Evolutionary conservation across 768 basidiomycete genomes (phyloP).

Genomic region (Amanita phalloides): DNA sequence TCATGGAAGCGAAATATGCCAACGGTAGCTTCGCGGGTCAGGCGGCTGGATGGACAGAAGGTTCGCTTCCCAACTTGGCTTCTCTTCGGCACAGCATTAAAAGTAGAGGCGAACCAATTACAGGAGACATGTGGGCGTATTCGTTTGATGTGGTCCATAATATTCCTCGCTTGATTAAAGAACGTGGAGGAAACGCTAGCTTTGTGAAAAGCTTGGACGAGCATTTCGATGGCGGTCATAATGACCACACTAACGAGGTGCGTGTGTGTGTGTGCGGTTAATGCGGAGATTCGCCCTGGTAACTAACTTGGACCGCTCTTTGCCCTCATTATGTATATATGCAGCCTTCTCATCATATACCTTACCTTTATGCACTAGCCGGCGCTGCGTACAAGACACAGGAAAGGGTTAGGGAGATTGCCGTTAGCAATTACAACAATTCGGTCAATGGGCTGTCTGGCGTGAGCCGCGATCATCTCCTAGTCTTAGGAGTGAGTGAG

Average conservation of each 20-base stretch:
- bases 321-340: background rate
- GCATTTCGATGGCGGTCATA: conserved; percentile 52
- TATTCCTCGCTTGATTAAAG: conserved; percentile 46
- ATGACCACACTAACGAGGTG: conserved; percentile 77
- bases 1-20: conserved; percentile 72
- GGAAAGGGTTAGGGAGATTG: conserved; percentile 59
- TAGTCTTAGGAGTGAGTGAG: too few species aligned
- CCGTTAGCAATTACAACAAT: conserved; percentile 51
- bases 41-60: conserved; percentile 74
- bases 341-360: conserved; percentile 80
- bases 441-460: conserved; percentile 64
- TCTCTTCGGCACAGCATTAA: background rate
- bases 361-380: conserved; percentile 69
- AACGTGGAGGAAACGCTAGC: conserved; percentile 50
- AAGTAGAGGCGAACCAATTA: background rate
- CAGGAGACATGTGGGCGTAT: conserved; percentile 53
- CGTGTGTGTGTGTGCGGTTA: conserved; percentile 10
- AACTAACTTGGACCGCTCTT: background rate
- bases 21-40: conserved; percentile 67
- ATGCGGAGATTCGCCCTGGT: too few species aligned
- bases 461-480: conserved; percentile 23
- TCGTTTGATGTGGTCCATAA: conserved; percentile 73
- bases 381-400: conserved; percentile 65
- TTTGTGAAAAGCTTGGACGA: conserved; percentile 62
- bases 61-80: conserved; percentile 16